Base-by-base conservation (phyloP, 2,329 filamentous ascomycete genomes). In the Hymenoscyphus repandus region DNA sequence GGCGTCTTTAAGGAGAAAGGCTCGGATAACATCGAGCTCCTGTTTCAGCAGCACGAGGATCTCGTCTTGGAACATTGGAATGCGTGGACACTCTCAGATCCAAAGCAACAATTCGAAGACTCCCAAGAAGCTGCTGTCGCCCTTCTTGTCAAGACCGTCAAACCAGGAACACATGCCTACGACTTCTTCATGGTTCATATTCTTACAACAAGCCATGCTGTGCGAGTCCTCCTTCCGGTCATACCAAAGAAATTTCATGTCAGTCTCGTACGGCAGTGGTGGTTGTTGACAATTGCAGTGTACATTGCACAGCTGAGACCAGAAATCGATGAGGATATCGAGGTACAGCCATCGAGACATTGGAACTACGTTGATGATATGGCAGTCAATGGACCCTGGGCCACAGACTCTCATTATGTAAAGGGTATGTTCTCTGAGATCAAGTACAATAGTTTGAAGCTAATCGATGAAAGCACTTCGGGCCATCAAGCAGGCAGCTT, bases 11-110 rank as follows among this genome's bases (percentile, higher is more conserved):
- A 77, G 12, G 68, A 76, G 6, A 74, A 77, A 0, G 81, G 80
- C 1, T 69, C 74, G 44, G 73, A 77, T 33, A 88, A 93, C 60
- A 74, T 95, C 46, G 74, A 82, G 4, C 70, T 71, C 2, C 72
- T 96, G 6, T 85, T 96, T 54, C 69, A 78, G 33, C 73, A 86
- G 53, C 79, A 86, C 47, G 86, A 92, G 62, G 74, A 78, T 12
- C 75, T 83, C 0, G 73, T 96, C 13, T 69, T 96, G 41, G 86
- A 95, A 59, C 89, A 97, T 71, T 97, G 90, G 89, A 93, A 95
- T 58, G 84, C 86, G 2, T 96, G 90, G 91, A 74, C 77, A 9
- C 75, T 95, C 18, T 70, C 76, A 7, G 76, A 91, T 53, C 85
- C 88, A 1, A 75, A 76, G n/a, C 75, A 78, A 57, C 85, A 90